Base-by-base conservation (phyloP, 2,329 filamentous ascomycete species). In the Aspergillus sp. region DNA sequence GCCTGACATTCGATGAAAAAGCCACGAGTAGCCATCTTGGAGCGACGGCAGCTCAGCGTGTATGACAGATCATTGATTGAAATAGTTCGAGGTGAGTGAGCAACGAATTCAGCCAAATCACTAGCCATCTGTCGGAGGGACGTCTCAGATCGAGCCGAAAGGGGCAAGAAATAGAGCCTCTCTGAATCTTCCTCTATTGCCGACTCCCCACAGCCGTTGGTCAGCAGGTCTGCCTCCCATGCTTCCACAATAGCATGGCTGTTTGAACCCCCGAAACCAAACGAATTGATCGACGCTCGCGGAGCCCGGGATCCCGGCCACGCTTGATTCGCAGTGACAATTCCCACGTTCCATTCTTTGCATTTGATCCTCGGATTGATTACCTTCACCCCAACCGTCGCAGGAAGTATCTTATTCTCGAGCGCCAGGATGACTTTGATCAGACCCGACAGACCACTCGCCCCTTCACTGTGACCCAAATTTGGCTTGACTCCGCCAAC, bases 251-350 rank as follows among this genome's bases (percentile, higher is more conserved):
- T 76, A 0, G 66, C 69, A 58, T 78, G 73, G 0, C 70, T 73
- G 58, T 78, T 78, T 1, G 74, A 71, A 5, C 76, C 76, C 23
- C 75, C 76, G 52, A 73, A 75, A 0, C 75, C 80, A 61, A 83
- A 84, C 15, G 77, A 76, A 58, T 81, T 82, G 0, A 84, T 73
- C 39, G 78, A 78, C 2, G 79, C 79, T 32, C 78, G 66, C 5
- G 67, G 68, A 0, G 57, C 39, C 63, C 68, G 13, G 57, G 57
- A 36, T 1, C 38, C 4, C 4, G 73, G 67, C 70, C 67, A 76
- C 58, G 63, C 30, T 9, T 57, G 53, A 0, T 69, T 64, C 12
- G 61, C 62, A 1, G 59, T 63, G 15, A 67, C 60, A 21, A 74
- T 67, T n/a, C 65, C 23, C 2, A 73, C 61, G 15, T 70, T 62